Evolutionary conservation across 2,329 filamentous ascomycete species (phyloP).

Genomic region (Lasiodiplodia sp.): DNA sequence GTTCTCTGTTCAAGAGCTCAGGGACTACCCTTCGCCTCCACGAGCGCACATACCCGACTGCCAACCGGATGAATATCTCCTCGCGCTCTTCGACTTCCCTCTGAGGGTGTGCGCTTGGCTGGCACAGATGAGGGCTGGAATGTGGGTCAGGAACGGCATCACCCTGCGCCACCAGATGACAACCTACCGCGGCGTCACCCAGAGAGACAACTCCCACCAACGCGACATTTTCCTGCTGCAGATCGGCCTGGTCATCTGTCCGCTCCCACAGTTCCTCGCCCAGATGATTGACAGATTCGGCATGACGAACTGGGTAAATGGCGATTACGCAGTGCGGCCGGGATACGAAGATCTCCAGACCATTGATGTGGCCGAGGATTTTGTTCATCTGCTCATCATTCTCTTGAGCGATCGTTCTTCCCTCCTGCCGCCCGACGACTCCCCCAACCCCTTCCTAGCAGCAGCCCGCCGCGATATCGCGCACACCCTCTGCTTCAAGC

Average conservation of each 20-base stretch:
- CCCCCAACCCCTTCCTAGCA: slow-evolving; percentile 69
- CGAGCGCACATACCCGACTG: slow-evolving; percentile 68
- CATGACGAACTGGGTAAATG: slow-evolving; percentile 85
- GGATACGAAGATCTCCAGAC: slow-evolving; percentile 88
- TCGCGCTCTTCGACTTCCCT: slow-evolving; percentile 91
- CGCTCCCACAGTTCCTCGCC: slow-evolving; percentile 82
- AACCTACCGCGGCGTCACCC: slow-evolving; percentile 87
- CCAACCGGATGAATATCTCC: slow-evolving; percentile 77
- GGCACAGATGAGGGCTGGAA: slow-evolving; percentile 95
- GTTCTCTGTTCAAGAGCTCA: slow-evolving; percentile 75
- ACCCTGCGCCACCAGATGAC: slow-evolving; percentile 94
- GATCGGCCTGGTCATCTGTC: slow-evolving; percentile 85
- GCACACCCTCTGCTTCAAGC: slow-evolving; percentile 95
- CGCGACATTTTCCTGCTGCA: slow-evolving; percentile 94
- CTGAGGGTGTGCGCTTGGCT: slow-evolving; percentile 94
- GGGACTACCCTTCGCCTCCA: slow-evolving; percentile 64
- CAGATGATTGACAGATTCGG: slow-evolving; percentile 93
- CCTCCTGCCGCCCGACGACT: slow-evolving; percentile 72
- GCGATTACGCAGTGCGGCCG: slow-evolving; percentile 73
- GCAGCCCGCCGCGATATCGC: slow-evolving; percentile 88
- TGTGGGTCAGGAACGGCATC: slow-evolving; percentile 98
- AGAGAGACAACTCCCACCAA: slow-evolving; percentile 91
- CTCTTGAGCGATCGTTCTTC: slow-evolving; percentile 87
- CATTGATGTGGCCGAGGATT: slow-evolving; percentile 92
- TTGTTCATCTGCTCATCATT: slow-evolving; percentile 91